Percentiles rank a stretch among this genome's conserved stretches.
Conservation (phyloP, 352 stramenopile genomes). For the Globisporangium radiosum region DNA sequence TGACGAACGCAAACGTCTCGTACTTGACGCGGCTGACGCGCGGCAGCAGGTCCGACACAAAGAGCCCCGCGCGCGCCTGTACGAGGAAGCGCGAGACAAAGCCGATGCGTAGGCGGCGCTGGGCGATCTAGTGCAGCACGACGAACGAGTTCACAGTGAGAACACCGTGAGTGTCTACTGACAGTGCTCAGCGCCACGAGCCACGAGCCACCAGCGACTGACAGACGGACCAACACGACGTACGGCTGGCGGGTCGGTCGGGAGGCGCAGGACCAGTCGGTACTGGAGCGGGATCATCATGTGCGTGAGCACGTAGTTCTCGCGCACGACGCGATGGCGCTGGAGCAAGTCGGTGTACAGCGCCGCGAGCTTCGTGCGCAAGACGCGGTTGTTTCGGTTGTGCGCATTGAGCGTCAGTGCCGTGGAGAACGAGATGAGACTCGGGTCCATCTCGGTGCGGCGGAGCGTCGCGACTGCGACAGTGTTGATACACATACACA, state of each 20-base stretch:
- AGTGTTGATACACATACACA: background rate
- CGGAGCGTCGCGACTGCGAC: slow-evolving; percentile 23
- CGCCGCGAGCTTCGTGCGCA: slow-evolving; percentile 40
- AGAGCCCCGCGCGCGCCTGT: slow-evolving; percentile 39
- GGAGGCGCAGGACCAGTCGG: slow-evolving; percentile 8
- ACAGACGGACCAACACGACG: background rate
- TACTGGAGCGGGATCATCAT: slow-evolving; percentile 35
- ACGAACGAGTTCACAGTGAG: background rate
- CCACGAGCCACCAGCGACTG: background rate
- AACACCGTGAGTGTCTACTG: background rate
- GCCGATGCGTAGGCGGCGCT: slow-evolving; percentile 41
- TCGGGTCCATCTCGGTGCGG: slow-evolving; percentile 39
- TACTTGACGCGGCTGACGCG: slow-evolving; percentile 53
- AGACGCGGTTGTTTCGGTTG: slow-evolving; percentile 63
- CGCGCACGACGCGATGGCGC: slow-evolving; percentile 22
- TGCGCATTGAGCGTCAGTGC: slow-evolving; percentile 49
- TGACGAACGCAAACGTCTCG: slow-evolving; percentile 59
- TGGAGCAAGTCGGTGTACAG: slow-evolving; percentile 53
- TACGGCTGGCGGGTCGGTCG: slow-evolving; percentile 7
- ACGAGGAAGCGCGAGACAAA: slow-evolving; percentile 67
- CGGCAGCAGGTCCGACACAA: slow-evolving; percentile 57
- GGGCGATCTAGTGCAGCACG: slow-evolving; percentile 14
- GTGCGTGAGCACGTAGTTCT: slow-evolving; percentile 41
- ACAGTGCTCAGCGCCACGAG: background rate
- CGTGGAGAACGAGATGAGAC: slow-evolving; percentile 49